A percentile compares a stretch with the other conserved stretches of the same genome.
These are phyloP conservation scores for Roridomyces roridus DNA, from an alignment of 768 basidiomycete species.

Conservation along the genomic window DNA sequence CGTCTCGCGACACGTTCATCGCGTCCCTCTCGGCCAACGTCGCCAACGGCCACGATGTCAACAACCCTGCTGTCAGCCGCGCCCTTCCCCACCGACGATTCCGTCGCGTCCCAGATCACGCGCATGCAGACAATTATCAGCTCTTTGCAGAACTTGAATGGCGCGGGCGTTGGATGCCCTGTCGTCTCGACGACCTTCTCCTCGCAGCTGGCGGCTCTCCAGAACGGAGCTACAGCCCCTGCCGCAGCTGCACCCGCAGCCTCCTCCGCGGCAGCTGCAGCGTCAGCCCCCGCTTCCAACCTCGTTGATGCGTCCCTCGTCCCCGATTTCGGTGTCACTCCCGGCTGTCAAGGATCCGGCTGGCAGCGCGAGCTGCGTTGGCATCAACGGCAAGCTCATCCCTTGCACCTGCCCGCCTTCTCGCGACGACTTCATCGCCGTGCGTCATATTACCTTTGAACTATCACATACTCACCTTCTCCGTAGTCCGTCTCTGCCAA, in stretches of 20 bases:
- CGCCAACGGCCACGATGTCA: slow-evolving; percentile 64
- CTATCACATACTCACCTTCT: not conserved
- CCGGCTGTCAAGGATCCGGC: slow-evolving; percentile 64
- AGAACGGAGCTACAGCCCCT: not conserved
- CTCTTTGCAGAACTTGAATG: slow-evolving; percentile 75
- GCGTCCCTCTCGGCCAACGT: slow-evolving; percentile 58
- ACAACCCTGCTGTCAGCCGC: slow-evolving; percentile 67
- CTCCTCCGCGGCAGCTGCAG: not conserved
- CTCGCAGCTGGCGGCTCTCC: slow-evolving; percentile 2
- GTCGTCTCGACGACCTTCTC: slow-evolving; percentile 62
- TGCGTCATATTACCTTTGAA: slow-evolving; percentile 28
- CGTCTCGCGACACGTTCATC: slow-evolving; percentile 58
- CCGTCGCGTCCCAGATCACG: slow-evolving; percentile 54
- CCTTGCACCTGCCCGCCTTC: slow-evolving; percentile 74
- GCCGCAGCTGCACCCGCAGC: not conserved
- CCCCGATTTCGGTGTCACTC: slow-evolving; percentile 60
- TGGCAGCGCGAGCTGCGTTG: slow-evolving; percentile 75
- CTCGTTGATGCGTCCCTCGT: slow-evolving; percentile 40
- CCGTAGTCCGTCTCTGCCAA: slow-evolving; percentile 54
- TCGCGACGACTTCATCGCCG: slow-evolving; percentile 55
- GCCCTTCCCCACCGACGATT: slow-evolving; percentile 68
- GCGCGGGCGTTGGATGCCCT: slow-evolving; percentile 73
- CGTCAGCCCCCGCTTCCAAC: too few species aligned
- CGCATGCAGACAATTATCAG: slow-evolving; percentile 66
- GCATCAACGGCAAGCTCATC: slow-evolving; percentile 63